A percentile compares a stretch with the other conserved stretches of the same genome.
Conservation (phyloP, 2,329 filamentous ascomycete genomes). For the Microsporum audouinii region DNA sequence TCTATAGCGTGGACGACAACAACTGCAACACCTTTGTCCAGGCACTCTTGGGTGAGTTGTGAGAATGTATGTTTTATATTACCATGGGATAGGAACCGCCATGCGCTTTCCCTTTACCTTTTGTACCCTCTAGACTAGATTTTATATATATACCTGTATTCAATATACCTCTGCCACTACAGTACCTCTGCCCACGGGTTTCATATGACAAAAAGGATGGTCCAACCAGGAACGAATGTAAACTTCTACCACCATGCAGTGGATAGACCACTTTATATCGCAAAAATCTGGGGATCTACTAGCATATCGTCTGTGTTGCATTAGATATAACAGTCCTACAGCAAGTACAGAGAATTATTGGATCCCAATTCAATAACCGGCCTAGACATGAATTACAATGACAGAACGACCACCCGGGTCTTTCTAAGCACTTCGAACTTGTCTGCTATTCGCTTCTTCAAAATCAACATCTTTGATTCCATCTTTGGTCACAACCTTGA, state of each 20-base stretch:
- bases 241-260: background rate
- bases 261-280: background rate
- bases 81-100: background rate
- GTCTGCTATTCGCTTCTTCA: conserved; percentile 56
- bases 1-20: background rate
- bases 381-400: background rate
- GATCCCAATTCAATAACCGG: background rate
- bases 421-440: conserved; percentile 36
- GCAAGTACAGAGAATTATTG: background rate
- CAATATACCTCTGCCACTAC: too few relatives aligned
- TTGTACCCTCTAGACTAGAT: too few relatives aligned
- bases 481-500: conserved; percentile 92
- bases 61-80: background rate
- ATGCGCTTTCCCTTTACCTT: too few relatives aligned
- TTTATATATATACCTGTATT: too few relatives aligned
- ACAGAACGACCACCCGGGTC: conserved; percentile 20
- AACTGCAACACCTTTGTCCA: background rate
- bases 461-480: conserved; percentile 77
- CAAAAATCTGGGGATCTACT: background rate
- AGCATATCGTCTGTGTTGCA: background rate
- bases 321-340: background rate
- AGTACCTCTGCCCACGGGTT: too few relatives aligned
- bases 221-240: background rate
- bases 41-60: background rate
- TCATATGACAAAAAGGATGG: too few relatives aligned